A percentile compares a stretch with the other conserved stretches of the same genome.
Evolutionary conservation across 805 yeast genomes (phyloP).

Genomic region (Kluyveromyces aestuarii): DNA sequence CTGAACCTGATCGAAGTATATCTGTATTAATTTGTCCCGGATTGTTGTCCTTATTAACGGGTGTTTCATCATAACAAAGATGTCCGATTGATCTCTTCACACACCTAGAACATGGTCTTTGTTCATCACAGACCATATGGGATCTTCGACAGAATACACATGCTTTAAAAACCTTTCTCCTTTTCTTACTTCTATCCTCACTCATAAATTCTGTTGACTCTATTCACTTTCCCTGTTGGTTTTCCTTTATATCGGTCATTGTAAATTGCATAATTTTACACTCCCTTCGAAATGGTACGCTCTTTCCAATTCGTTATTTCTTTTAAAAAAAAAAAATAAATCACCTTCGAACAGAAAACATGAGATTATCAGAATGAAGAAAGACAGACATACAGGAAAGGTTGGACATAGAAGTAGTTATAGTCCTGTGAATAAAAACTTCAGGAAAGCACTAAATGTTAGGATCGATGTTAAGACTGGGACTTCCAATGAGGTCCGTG

Average conservation of each 20-base stretch:
- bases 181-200: conserved; percentile 7
- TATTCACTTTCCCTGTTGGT: not conserved
- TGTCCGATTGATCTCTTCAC: conserved; percentile 82
- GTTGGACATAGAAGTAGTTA: not conserved
- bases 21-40: not conserved
- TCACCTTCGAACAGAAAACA: no score
- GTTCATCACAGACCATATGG: conserved; percentile 86
- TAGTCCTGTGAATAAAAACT: no score
- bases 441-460: not conserved
- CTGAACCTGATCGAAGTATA: not conserved
- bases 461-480: not conserved
- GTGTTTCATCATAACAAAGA: conserved; percentile 61
- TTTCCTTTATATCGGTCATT: not conserved
- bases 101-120: conserved; percentile 65
- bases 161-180: conserved; percentile 34
- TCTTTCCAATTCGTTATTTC: no score
- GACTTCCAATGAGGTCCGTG: not conserved
- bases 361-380: not conserved
- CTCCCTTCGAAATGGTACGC: not conserved
- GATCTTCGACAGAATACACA: conserved; percentile 90
- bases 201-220: not conserved
- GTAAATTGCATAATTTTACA: not conserved
- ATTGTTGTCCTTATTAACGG: conserved; percentile 7
- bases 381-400: no score
- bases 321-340: no score